Conservation (phyloP, 305 asterid species). For the Andrographis paniculata region DNA sequence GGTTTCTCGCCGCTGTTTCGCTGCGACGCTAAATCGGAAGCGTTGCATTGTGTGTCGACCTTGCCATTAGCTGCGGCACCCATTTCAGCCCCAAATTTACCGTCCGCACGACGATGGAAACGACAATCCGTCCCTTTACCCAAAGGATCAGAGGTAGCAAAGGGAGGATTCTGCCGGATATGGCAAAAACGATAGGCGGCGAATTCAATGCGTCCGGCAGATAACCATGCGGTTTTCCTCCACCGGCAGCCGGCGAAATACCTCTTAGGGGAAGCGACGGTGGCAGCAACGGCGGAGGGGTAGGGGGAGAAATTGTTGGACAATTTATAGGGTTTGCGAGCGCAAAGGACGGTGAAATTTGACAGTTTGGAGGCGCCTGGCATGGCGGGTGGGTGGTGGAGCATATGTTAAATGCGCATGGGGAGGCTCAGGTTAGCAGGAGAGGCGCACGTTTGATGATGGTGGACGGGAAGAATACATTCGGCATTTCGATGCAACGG, state of each 20-base stretch:
- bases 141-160: slow-evolving; percentile 23
- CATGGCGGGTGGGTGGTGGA: slow-evolving; percentile 37
- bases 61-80: slow-evolving; percentile 34
- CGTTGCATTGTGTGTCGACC: slow-evolving; percentile 17
- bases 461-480: too few species aligned
- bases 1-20: slow-evolving; percentile 21
- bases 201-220: slow-evolving; percentile 24
- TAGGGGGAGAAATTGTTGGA: slow-evolving; percentile 24
- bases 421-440: slow-evolving; percentile 32
- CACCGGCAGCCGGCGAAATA: slow-evolving; percentile 41
- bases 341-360: slow-evolving; percentile 29
- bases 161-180: slow-evolving; percentile 21
- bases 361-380: slow-evolving; percentile 51
- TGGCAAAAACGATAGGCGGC: slow-evolving; percentile 11
- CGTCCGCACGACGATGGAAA: slow-evolving; percentile 18
- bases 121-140: slow-evolving; percentile 13
- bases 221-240: slow-evolving; percentile 26
- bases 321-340: slow-evolving; percentile 39
- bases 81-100: slow-evolving; percentile 29
- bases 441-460: slow-evolving; percentile 34
- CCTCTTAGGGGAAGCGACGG: slow-evolving; percentile 20
- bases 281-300: slow-evolving; percentile 25
- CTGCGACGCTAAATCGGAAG: slow-evolving; percentile 18
- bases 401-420: slow-evolving; percentile 28
- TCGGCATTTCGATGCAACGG: too few species aligned